Percentiles rank a stretch among this genome's conserved stretches.
phyloP scores from a whole-genome alignment of 805 yeast species.

The Nakazawaea ernobii region DNA sequence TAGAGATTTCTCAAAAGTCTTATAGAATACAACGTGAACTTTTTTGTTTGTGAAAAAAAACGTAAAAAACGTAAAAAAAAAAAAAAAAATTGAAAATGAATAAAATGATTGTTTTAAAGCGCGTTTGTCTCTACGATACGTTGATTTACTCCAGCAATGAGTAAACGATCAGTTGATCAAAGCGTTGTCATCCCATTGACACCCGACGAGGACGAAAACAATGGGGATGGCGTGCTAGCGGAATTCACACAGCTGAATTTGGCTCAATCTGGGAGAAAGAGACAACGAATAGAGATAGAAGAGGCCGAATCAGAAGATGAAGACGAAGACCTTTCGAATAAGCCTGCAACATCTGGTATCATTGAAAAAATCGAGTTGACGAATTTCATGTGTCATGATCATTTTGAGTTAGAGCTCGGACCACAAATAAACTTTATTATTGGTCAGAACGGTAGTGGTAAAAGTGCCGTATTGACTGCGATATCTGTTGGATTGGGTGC shows the following conservation, averaged over 20 bases:
- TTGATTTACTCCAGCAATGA: background rate
- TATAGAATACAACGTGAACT: too few species aligned
- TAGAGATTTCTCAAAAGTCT: too few species aligned
- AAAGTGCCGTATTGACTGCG: conserved; percentile 83
- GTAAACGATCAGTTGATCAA: background rate
- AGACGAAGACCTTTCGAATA: background rate
- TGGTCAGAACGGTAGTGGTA: conserved; percentile 91
- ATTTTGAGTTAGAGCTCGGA: conserved; percentile 69
- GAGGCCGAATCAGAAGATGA: conserved; percentile 1
- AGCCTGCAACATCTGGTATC: conserved; percentile 54
- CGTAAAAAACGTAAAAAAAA: too few species aligned
- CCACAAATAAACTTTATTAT: conserved; percentile 81
- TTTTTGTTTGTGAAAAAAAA: too few species aligned
- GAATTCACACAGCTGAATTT: conserved; percentile 6
- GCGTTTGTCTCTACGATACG: too few species aligned
- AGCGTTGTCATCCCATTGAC: conserved; percentile 4
- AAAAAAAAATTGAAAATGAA: too few species aligned
- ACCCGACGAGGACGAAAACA: background rate
- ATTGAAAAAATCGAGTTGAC: conserved; percentile 56
- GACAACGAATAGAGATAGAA: conserved; percentile 5
- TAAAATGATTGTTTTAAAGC: too few species aligned
- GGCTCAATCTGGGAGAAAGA: background rate
- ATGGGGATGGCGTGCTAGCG: conserved; percentile 3
- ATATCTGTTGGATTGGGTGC: conserved; percentile 86
- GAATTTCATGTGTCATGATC: conserved; percentile 88